Evolutionary conservation across 148 eudicot genomes (phyloP), one percentile per base, ranked within the genome.

Genomic region (Rhododendron griersonianum): DNA sequence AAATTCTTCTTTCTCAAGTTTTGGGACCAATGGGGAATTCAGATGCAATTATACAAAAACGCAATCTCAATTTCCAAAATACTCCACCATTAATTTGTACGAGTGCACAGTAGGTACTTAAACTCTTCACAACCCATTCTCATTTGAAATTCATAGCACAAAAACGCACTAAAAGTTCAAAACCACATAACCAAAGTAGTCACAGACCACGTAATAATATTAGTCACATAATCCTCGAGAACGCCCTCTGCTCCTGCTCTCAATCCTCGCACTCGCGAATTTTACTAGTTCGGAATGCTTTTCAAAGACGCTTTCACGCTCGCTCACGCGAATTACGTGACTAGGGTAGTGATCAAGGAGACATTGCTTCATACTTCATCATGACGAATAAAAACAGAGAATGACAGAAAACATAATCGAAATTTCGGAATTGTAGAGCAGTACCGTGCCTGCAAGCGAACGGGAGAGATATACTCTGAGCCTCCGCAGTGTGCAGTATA

Each of bases 401-500:
- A 50, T 25, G 16, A 8, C 82, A 35, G 67, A n/a, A 53, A 73
- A 81, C 23, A 67, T 7, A n/a, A 35, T 28, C 82, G 67, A 55
- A 41, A 14, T 11, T 63, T 57, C 0, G 7, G 19, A 88, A 55
- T 79, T 19, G 57, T 14, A 78, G 89, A 89, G 50, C 87, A 91
- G 88, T 94, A 96, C 99, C 98, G 87, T 95, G 98, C 91, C 99
- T 95, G 92, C 99, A 96, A 89, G 99, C 96, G 86, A 96, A 96
- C 53, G 99, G 99, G 44, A 97, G 94, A 14, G 84, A 88, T 37
- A 97, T 95, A 47, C 94, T 79, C 91, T 95, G 99, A 89, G 90
- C 91, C 81, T 97, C 98, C 71, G 98, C 99, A 11, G 99, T 95
- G 81, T 97, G 98, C 84, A 97, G 90, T 88, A 97, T 95, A 85